Conservation (phyloP, 2,329 filamentous ascomycete genomes). For the Spiromastix sp. region DNA sequence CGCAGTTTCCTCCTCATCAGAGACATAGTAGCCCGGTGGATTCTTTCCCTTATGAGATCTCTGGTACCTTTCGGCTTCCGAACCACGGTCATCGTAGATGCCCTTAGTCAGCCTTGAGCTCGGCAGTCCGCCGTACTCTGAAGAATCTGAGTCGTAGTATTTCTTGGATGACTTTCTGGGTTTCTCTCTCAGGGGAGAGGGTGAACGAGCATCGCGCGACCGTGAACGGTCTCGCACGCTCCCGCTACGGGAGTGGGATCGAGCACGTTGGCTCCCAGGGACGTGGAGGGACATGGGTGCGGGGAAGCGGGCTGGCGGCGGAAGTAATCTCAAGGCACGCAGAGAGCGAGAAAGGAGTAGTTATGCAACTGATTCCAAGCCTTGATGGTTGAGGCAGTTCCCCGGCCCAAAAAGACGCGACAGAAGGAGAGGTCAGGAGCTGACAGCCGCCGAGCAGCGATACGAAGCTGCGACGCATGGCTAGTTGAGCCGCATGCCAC, state of each 20-base stretch:
- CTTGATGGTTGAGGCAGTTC: background rate
- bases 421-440: no score
- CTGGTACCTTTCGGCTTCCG: slow-evolving; percentile 14
- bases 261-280: slow-evolving; percentile 31
- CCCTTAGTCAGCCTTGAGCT: slow-evolving; percentile 11
- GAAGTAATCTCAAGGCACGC: background rate
- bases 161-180: slow-evolving; percentile 12
- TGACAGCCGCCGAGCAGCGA: no score
- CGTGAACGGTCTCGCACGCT: slow-evolving; percentile 31
- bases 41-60: slow-evolving; percentile 5
- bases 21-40: slow-evolving; percentile 16
- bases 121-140: slow-evolving; percentile 18
- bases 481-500: no score
- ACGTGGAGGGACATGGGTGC: slow-evolving; percentile 27
- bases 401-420: no score
- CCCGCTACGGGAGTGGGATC: slow-evolving; percentile 35
- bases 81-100: slow-evolving; percentile 19
- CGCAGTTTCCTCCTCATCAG: slow-evolving; percentile 16
- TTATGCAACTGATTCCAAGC: background rate
- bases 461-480: no score
- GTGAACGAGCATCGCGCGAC: slow-evolving; percentile 30
- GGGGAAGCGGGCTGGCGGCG: background rate
- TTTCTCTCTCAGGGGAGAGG: slow-evolving; percentile 21
- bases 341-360: background rate
- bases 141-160: slow-evolving; percentile 21